phyloP scores from a whole-genome alignment of 495 filamentous ascomycete species.

The Paragyromitra xinjiangensis region DNA sequence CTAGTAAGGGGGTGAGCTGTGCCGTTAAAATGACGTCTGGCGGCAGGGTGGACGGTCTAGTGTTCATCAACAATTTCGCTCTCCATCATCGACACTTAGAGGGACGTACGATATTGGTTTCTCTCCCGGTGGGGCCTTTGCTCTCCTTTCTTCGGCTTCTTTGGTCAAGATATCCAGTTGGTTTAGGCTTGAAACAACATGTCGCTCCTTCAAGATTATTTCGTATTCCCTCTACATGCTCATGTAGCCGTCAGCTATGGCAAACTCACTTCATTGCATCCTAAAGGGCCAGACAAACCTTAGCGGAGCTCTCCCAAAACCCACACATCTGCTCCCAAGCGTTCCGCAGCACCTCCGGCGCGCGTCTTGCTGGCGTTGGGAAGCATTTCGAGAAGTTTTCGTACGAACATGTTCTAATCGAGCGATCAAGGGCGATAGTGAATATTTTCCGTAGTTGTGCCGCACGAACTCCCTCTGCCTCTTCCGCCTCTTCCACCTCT shows the following conservation, averaged over 20 bases:
- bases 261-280: not conserved
- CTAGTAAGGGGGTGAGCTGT: conserved; percentile 49
- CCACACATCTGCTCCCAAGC: conserved; percentile 77
- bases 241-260: conserved; percentile 31
- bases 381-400: conserved; percentile 87
- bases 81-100: not conserved
- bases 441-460: conserved; percentile 42
- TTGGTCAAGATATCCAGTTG: conserved; percentile 78
- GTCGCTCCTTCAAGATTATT: conserved; percentile 72
- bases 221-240: conserved; percentile 74
- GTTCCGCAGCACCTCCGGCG: conserved; percentile 70
- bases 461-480: conserved; percentile 43
- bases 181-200: conserved; percentile 80
- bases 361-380: conserved; percentile 77
- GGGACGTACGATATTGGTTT: conserved; percentile 45
- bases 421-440: conserved; percentile 40
- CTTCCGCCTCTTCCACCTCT: conserved; percentile 5
- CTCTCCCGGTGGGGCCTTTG: conserved; percentile 33
- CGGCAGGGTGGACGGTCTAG: conserved; percentile 50
- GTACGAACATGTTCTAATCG: conserved; percentile 69
- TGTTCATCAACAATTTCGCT: conserved; percentile 8
- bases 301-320: conserved; percentile 69
- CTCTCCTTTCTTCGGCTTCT: conserved; percentile 65
- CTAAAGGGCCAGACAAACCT: conserved; percentile 57
- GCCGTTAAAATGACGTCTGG: conserved; percentile 46